Evolutionary conservation across 352 stramenopile genomes (phyloP).

Genomic region (Pythium monospermum): DNA sequence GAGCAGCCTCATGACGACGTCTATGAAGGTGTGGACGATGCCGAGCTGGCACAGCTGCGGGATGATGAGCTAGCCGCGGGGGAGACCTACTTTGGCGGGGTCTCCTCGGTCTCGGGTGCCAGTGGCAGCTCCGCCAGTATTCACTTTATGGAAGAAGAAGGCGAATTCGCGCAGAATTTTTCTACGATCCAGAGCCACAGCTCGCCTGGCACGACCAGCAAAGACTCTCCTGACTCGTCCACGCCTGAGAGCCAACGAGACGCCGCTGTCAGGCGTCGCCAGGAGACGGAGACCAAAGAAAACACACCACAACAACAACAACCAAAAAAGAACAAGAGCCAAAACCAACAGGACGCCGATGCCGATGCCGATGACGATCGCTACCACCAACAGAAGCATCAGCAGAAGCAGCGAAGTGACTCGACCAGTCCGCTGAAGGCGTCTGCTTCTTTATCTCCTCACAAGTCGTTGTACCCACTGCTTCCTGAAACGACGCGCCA

Average conservation of each 20-base stretch:
- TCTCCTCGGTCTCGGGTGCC: constrained; percentile 64
- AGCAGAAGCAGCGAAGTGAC: not conserved
- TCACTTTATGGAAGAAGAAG: constrained; percentile 56
- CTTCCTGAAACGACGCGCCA: constrained; percentile 24
- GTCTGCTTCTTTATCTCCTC: too few species aligned
- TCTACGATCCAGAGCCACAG: constrained; percentile 37
- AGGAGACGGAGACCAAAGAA: not conserved
- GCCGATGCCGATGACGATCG: constrained; percentile 4
- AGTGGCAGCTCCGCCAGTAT: constrained; percentile 46
- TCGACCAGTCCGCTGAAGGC: not conserved
- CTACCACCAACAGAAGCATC: not conserved
- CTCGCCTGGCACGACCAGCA: constrained; percentile 17
- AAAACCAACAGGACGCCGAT: constrained; percentile 24
- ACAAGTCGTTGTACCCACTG: constrained; percentile 44
- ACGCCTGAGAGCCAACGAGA: constrained; percentile 2
- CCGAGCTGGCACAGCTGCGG: not conserved
- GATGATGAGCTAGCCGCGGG: constrained; percentile 20
- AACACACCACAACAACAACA: not conserved
- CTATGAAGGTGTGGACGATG: not conserved
- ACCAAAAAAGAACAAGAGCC: constrained; percentile 23
- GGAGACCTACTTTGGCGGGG: constrained; percentile 57
- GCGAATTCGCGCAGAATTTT: constrained; percentile 40
- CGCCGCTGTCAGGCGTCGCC: too few species aligned
- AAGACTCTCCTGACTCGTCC: constrained; percentile 21
- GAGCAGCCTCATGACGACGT: not conserved